Conservation (phyloP, 805 yeast genomes). For the Middelhovenomyces tepae region DNA sequence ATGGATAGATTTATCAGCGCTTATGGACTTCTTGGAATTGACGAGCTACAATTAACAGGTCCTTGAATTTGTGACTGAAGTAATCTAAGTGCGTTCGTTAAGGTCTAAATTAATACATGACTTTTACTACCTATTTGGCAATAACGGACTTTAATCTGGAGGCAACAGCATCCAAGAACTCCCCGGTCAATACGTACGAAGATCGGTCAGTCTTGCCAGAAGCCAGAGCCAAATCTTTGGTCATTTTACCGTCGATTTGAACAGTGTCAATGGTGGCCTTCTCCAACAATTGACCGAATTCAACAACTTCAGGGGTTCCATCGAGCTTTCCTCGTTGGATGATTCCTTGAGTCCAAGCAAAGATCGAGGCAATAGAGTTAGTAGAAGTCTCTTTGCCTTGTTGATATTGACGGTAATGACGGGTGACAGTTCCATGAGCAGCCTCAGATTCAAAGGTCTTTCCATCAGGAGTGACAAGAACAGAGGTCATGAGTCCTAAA, state of each 20-base stretch:
- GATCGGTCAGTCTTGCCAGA: slow-evolving; percentile 78
- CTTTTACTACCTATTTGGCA: no score
- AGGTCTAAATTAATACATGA: no score
- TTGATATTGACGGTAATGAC: slow-evolving; percentile 94
- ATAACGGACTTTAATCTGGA: slow-evolving; percentile 39
- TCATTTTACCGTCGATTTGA: slow-evolving; percentile 76
- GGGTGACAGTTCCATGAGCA: slow-evolving; percentile 98
- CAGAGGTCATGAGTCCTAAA: slow-evolving; percentile 93
- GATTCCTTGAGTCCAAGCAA: slow-evolving; percentile 94
- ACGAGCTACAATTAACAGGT: no score
- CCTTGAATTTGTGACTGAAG: no score
- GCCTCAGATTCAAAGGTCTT: slow-evolving; percentile 94
- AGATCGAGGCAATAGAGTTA: slow-evolving; percentile 93
- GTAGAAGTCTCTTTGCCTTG: slow-evolving; percentile 96
- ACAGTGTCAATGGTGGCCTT: slow-evolving; percentile 83
- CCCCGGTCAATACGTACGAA: slow-evolving; percentile 82
- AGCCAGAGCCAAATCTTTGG: slow-evolving; percentile 90
- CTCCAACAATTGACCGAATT: slow-evolving; percentile 74
- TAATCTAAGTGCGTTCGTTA: no score
- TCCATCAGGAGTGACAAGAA: slow-evolving; percentile 94
- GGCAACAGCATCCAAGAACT: slow-evolving; percentile 78
- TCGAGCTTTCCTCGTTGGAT: slow-evolving; percentile 89
- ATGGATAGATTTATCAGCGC: no score
- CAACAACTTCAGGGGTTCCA: slow-evolving; percentile 71
- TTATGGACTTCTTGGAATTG: no score